These are phyloP conservation scores for Delonix regia DNA, from an alignment of 306 rosid genomes.

Conservation along the genomic window DNA sequence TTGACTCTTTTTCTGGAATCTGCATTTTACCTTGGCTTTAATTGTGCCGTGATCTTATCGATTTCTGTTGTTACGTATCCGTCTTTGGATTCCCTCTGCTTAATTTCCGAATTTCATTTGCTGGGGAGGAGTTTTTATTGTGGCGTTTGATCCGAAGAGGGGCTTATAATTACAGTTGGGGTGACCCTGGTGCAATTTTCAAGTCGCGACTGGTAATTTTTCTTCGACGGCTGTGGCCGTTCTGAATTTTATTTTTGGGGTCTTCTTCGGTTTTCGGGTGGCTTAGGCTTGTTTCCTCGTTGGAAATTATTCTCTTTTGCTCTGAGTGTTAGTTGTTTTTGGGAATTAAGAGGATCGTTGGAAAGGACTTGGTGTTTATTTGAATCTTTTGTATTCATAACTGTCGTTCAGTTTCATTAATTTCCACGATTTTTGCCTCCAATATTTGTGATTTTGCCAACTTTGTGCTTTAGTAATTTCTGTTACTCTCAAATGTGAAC, in stretches of 20 bases:
- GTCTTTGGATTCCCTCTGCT: neutral
- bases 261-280: neutral
- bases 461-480: neutral
- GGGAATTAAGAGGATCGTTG: neutral
- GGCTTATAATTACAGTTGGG: neutral
- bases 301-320: neutral
- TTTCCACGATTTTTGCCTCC: no score
- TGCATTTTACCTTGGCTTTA: neutral
- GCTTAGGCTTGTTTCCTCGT: neutral
- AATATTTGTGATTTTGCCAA: neutral
- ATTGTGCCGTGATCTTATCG: neutral
- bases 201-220: slow-evolving; percentile 20
- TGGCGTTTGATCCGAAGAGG: neutral
- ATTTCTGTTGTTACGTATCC: neutral
- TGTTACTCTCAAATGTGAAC: neutral
- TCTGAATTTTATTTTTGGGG: neutral
- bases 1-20: neutral
- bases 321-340: neutral
- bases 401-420: neutral
- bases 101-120: neutral
- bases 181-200: neutral
- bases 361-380: neutral
- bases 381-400: neutral
- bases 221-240: neutral
- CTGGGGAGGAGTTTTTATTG: neutral